Conservation (phyloP, 164 flowering plant genomes). For the Vitis rupestris region DNA sequence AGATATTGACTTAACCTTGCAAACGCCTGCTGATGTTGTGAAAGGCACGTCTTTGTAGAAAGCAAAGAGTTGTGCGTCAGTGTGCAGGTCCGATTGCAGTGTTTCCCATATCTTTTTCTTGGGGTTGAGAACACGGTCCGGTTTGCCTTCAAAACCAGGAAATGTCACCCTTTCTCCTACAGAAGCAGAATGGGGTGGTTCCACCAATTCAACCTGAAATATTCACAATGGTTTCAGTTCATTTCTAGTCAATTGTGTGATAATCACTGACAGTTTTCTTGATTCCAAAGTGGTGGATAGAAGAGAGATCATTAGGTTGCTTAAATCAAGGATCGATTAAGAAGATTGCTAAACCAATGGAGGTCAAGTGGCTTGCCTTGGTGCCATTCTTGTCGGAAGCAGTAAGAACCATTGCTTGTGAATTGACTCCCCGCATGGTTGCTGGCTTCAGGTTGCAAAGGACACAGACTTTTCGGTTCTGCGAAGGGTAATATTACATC, state of each 20-base stretch:
- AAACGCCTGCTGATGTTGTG: constrained; percentile 85
- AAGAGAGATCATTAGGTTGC: too few relatives aligned
- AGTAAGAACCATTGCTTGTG: constrained; percentile 96
- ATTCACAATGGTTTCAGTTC: too few relatives aligned
- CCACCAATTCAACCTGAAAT: constrained; percentile 78
- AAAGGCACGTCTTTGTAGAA: constrained; percentile 70
- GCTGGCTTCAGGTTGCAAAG: constrained; percentile 97
- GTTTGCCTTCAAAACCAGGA: constrained; percentile 68
- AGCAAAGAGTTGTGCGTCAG: constrained; percentile 53
- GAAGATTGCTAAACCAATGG: too few relatives aligned
- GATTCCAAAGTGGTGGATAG: too few relatives aligned
- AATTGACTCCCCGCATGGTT: constrained; percentile 86
- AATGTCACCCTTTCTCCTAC: constrained; percentile 74
- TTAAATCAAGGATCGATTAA: too few relatives aligned
- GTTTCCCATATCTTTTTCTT: constrained; percentile 95
- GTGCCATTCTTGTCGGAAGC: constrained; percentile 67
- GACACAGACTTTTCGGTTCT: constrained; percentile 94
- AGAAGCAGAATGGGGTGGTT: constrained; percentile 50
- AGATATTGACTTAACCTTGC: constrained; percentile 39
- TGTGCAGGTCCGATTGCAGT: constrained; percentile 62
- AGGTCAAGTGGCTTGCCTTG: constrained; percentile 34
- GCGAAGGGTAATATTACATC: constrained; percentile 4
- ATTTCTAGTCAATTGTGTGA: too few relatives aligned
- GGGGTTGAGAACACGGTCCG: constrained; percentile 77
- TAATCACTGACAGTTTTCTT: too few relatives aligned